Percentiles rank a stretch among this genome's conserved stretches.
Evolutionary conservation across 371 early-diverging fungal genomes (phyloP).

Genomic region (Lichtheimia hyalospora): DNA sequence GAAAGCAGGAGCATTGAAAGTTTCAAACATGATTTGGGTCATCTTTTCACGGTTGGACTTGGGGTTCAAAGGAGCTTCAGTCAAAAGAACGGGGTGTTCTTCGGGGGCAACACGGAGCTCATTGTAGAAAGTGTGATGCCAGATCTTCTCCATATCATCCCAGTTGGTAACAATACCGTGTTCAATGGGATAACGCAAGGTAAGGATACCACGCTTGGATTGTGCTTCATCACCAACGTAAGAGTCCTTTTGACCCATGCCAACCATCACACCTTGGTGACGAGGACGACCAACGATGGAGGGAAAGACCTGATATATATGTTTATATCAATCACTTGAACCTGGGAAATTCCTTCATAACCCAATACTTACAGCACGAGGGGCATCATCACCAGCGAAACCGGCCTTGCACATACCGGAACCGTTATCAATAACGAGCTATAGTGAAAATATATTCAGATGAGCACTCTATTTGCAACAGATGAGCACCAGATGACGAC

Average conservation of each 20-base stretch:
- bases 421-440: slow-evolving; percentile 96
- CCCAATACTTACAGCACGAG: slow-evolving; percentile 89
- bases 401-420: slow-evolving; percentile 99
- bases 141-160: slow-evolving; percentile 99
- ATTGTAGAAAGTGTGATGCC: slow-evolving; percentile 99
- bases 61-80: slow-evolving; percentile 99
- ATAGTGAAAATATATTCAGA: slow-evolving; percentile 6
- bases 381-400: slow-evolving; percentile 99
- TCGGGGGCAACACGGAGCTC: slow-evolving; percentile 83
- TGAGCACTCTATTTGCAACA: slow-evolving; percentile 2
- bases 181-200: slow-evolving; percentile 99
- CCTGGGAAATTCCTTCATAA: not conserved
- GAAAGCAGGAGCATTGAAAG: slow-evolving; percentile 98
- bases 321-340: too few species aligned
- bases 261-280: slow-evolving; percentile 99
- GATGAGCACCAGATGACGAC: slow-evolving; percentile 16
- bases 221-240: slow-evolving; percentile 99
- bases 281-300: slow-evolving; percentile 99
- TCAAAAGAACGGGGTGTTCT: slow-evolving; percentile 99
- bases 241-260: slow-evolving; percentile 99
- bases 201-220: slow-evolving; percentile 99
- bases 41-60: slow-evolving; percentile 99
- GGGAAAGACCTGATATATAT: slow-evolving; percentile 85
- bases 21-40: slow-evolving; percentile 99
- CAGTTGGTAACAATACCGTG: slow-evolving; percentile 99